Evolutionary conservation across 495 filamentous ascomycete species (phyloP).

Genomic region (Xylaria palmicola): DNA sequence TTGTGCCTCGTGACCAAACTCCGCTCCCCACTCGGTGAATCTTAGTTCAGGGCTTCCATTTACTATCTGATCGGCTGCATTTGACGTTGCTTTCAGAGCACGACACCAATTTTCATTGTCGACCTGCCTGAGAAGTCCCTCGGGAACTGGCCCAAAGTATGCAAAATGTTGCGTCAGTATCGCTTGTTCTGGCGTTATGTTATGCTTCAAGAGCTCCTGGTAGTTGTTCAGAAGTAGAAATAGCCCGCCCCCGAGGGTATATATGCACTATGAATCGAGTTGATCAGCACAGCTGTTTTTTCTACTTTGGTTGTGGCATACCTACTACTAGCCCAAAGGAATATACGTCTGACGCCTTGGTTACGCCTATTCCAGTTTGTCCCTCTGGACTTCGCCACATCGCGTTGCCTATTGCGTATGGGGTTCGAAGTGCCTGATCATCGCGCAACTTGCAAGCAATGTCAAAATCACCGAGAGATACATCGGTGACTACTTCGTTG

Average conservation of each 20-base stretch:
- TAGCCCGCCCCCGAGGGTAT: constrained; percentile 27
- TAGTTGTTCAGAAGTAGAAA: constrained; percentile 30
- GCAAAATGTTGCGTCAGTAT: constrained; percentile 31
- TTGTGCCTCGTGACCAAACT: constrained; percentile 17
- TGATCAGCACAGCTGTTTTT: constrained; percentile 24
- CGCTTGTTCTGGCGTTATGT: constrained; percentile 33
- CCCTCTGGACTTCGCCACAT: constrained; percentile 39
- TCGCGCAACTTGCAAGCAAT: constrained; percentile 31
- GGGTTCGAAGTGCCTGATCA: constrained; percentile 26
- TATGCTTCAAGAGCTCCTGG: constrained; percentile 27
- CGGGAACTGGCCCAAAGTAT: constrained; percentile 30
- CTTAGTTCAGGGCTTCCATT: constrained; percentile 24
- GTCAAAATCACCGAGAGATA: constrained; percentile 35
- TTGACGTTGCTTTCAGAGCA: constrained; percentile 24
- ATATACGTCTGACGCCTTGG: constrained; percentile 29
- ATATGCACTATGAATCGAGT: constrained; percentile 33
- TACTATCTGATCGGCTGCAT: constrained; percentile 25
- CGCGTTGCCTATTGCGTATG: constrained; percentile 31
- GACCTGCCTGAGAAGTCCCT: constrained; percentile 33
- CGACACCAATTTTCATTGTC: constrained; percentile 26
- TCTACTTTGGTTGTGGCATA: constrained; percentile 16
- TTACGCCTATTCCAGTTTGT: constrained; percentile 29
- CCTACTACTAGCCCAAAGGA: constrained; percentile 36
- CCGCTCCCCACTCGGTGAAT: constrained; percentile 19
- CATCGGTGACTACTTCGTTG: constrained; percentile 29